Base-by-base conservation (phyloP, 371 early-diverging fungal species). In the Syncephalastrum monosporum region DNA sequence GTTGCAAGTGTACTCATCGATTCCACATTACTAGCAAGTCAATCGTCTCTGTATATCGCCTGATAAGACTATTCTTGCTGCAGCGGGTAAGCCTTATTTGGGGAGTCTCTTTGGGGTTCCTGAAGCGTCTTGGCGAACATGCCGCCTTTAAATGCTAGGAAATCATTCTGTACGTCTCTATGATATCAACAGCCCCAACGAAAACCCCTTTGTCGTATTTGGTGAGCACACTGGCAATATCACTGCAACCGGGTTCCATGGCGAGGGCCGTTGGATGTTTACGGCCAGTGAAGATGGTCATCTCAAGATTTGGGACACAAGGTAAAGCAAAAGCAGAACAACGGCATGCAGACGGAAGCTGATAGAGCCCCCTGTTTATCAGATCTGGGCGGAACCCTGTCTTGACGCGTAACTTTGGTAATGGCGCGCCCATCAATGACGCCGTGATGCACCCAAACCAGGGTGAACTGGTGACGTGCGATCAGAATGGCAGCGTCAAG, bases 381-480 rank as follows among this genome's bases (percentile, higher is more conserved):
- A 59, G 63, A 46, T 63, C 73, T 12, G 60, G 60, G 42, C 59
- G 74, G 7, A 87, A 87, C 21, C 90, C 92, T 0, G 87, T 85
- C 5, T 72, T 91, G 33, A 91, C 92, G 52, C 81, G 93, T 16
- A 90, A 91, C 58, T 91, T 95, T 68, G 86, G 92, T 55, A 91
- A 94, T 63, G 90, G 90, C 55, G 83, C 90, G 5, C 88, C 93
- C 7, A 94, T 98, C 53, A 96, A 91, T 58, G 96, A 96, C 69
- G 90, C 95, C 21, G 92, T 92, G 2, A 94, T 97, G 65, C 96
- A 97, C 74, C 96, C 98, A 0, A 83, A 97, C 65, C 95, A 95
- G 70, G 96, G 93, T 38, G 93, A 97, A 63, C 68, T 98, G 7
- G 85, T 95, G 47, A 93, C 96, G 1, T 94, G 95, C 71, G 97